phyloP scores from a whole-genome alignment of 1,284 basidiomycete species.

The Rhodofomes roseus region DNA sequence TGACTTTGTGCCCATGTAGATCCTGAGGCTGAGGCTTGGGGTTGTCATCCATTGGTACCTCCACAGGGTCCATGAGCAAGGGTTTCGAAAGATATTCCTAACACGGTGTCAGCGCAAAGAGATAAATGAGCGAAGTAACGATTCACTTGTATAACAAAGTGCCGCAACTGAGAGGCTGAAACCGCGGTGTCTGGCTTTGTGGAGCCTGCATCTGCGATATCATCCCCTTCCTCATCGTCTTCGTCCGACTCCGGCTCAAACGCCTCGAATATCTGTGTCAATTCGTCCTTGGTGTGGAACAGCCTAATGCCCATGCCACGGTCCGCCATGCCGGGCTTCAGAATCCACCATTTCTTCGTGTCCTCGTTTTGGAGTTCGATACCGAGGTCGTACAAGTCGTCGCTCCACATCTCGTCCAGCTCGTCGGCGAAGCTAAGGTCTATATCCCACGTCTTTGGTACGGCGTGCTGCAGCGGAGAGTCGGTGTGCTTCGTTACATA shows the following conservation, averaged over 20 bases:
- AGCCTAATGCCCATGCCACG: slow-evolving; percentile 93
- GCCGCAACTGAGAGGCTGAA: slow-evolving; percentile 83
- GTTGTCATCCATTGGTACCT: slow-evolving; percentile 33
- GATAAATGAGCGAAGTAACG: neutral
- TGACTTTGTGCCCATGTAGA: slow-evolving; percentile 65
- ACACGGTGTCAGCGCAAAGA: neutral
- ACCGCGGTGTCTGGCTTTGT: slow-evolving; percentile 49
- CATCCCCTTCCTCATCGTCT: slow-evolving; percentile 31
- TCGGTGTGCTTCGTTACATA: slow-evolving; percentile 72
- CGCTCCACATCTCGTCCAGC: slow-evolving; percentile 89
- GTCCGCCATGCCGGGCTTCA: slow-evolving; percentile 98
- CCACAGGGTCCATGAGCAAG: slow-evolving; percentile 70
- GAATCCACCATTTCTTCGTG: slow-evolving; percentile 75
- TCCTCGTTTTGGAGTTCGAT: slow-evolving; percentile 50
- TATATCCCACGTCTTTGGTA: slow-evolving; percentile 84
- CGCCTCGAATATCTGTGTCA: slow-evolving; percentile 79
- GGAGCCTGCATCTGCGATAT: slow-evolving; percentile 16
- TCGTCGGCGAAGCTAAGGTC: slow-evolving; percentile 94
- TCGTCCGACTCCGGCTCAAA: slow-evolving; percentile 68
- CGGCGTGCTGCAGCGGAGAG: slow-evolving; percentile 49
- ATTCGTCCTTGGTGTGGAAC: slow-evolving; percentile 75
- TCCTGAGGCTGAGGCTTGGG: slow-evolving; percentile 20
- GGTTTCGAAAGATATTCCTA: slow-evolving; percentile 84
- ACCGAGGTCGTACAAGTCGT: slow-evolving; percentile 90
- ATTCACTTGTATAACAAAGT: slow-evolving; percentile 93